Base-by-base conservation (phyloP, 768 basidiomycete genomes). In the Ramaria rubella region DNA sequence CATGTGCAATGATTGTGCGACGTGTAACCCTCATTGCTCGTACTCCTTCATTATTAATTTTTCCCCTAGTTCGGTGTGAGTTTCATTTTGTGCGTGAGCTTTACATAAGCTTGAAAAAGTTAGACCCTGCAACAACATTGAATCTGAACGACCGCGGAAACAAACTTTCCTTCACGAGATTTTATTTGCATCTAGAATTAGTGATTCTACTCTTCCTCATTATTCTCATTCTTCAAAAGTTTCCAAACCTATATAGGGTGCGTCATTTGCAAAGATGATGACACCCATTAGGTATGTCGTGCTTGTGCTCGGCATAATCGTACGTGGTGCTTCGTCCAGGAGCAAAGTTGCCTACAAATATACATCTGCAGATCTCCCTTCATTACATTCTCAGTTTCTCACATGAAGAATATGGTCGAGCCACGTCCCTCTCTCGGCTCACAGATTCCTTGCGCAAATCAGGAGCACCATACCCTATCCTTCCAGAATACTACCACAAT, bases 261-360 rank as follows among this genome's bases (percentile, higher is more conserved):
- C n/a, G 7, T n/a, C 29, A 55, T 42, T 9, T n/a, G n/a, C n/a
- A n/a, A 62, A 34, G 42, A 79, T 82, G 76, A 77, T 83, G 77
- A 80, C 83, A 49, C 77, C 82, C 44, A 75, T 80, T 72, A 79
- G 83, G 62, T 81, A 82, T 57, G 68, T 86, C 49, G 56, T 79
- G 30, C 67, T 83, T 57, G 67, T 73, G 51, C 62, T 82, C 33
- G 70, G 69, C 58, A 63, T 75, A 48, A 71, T 82, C 52, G 82
- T 82, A 57, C 57, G 79, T 69, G 26, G 23, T 30, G 23, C 45
- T n/a, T 24, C 33, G 12, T 34, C 29, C n/a, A 38, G 34, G 23
- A 23, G 17, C 21, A 1, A n/a, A n/a, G 36, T 8, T 27, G 7
- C 12, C 45, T 8, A 55, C 62, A 68, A 24, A 44, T 30, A 23